Base-by-base conservation (phyloP, 331 rosid species). In the Cydonia oblonga region DNA sequence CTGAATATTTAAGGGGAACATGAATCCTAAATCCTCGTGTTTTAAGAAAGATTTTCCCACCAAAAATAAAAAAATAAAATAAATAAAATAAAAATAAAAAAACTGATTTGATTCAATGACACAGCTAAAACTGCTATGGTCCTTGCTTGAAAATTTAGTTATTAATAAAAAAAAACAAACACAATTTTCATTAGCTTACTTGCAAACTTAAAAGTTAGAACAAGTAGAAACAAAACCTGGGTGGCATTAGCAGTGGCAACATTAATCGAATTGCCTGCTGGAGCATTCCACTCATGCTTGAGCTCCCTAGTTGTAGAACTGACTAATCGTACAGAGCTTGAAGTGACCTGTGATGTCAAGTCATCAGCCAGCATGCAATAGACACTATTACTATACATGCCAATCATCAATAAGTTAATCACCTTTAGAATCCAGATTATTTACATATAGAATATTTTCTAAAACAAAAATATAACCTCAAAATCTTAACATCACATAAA, bases 171-270 rank as follows among this genome's bases (percentile, higher is more conserved):
- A 64, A 64, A 64, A 49, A 32, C 68, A 64, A 64, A 64, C 68
- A 32, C 68, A 64, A 2, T 3, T 63, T n/a, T 33, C 1, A 59
- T 35, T 12, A 30, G 42, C 30, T 30, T 76, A 29, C 23, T 7
- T 38, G 22, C 72, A 79, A 38, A 33, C 20, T 32, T n/a, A 60
- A 29, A 62, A 22, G 28, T 26, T 15, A 9, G 42, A 64, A 66
- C 10, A 67, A 80, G 14, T 19, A 69, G 73, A 23, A 83, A 79
- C 40, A 81, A 73, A 66, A 95, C 98, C 97, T 91, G 98, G 64
- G 96, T 85, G 61, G 96, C 89, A 87, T 95, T 95, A 69, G 98
- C 97, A 72, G 97, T 95, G 33, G 97, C 97, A 51, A 91, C 97
- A 62, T 89, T 95, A 66, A 95, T 87, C 18, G 98, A 91, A 86